Conservation (phyloP, 2,329 filamentous ascomycete species). For the Periconia sp. region DNA sequence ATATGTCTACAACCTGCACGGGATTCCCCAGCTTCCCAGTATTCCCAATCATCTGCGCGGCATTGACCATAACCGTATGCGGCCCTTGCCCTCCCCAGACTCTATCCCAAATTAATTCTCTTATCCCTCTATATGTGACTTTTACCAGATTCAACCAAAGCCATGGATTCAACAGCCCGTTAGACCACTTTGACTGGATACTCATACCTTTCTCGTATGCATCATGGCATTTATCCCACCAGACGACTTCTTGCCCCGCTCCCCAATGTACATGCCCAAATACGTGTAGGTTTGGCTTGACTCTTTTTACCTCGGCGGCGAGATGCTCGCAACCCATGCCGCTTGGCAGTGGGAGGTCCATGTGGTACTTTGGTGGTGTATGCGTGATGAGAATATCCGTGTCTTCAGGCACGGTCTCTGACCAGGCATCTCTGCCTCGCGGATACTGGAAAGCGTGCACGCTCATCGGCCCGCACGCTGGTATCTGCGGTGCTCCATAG, state of each 20-base stretch:
- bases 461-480: conserved; percentile 69
- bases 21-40: conserved; percentile 56
- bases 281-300: conserved; percentile 76
- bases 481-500: conserved; percentile 83
- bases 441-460: conserved; percentile 82
- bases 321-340: conserved; percentile 74
- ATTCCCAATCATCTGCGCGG: conserved; percentile 59
- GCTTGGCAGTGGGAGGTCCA: conserved; percentile 63
- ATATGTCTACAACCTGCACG: conserved; percentile 51
- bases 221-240: conserved; percentile 76
- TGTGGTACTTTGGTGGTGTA: conserved; percentile 75
- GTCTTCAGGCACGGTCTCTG: conserved; percentile 70
- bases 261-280: conserved; percentile 87
- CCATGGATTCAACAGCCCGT: conserved; percentile 44
- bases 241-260: conserved; percentile 71
- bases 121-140: conserved; percentile 59
- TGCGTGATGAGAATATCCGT: conserved; percentile 84
- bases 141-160: conserved; percentile 60
- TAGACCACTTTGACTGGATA: conserved; percentile 45
- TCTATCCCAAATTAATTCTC: conserved; percentile 65
- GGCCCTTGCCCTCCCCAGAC: conserved; percentile 62
- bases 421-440: conserved; percentile 71
- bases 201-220: conserved; percentile 71
- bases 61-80: conserved; percentile 66
- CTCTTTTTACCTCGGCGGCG: conserved; percentile 74